Evolutionary conservation across 441 rosid species (phyloP).

Genomic region (Pelargonium australe): DNA sequence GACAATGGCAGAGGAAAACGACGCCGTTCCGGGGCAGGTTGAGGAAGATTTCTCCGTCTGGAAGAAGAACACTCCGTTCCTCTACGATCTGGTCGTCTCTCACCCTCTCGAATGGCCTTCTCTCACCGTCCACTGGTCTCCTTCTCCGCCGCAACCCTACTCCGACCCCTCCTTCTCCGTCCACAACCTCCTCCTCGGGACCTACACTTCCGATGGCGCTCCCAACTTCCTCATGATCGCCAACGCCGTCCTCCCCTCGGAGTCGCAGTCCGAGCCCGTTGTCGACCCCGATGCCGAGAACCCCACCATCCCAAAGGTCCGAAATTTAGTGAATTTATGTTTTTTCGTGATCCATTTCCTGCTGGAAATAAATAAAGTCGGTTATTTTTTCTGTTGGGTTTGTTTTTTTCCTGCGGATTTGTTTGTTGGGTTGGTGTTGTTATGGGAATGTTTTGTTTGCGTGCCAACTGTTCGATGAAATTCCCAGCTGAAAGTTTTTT

Average conservation of each 20-base stretch:
- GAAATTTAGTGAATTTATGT: not conserved
- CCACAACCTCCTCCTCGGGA: conserved; percentile 72
- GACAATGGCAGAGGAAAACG: conserved; percentile 27
- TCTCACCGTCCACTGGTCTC: conserved; percentile 88
- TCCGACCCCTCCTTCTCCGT: conserved; percentile 40
- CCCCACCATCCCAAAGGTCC: conserved; percentile 51
- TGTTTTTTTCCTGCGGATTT: not conserved
- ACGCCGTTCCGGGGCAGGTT: conserved; percentile 36
- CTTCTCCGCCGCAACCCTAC: conserved; percentile 39
- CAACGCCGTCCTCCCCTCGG: conserved; percentile 49
- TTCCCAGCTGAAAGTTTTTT: no score
- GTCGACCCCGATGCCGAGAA: conserved; percentile 29
- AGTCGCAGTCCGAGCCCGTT: conserved; percentile 30
- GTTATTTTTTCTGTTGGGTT: not conserved
- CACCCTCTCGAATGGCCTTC: conserved; percentile 77
- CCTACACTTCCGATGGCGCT: conserved; percentile 67
- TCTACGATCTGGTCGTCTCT: conserved; percentile 77
- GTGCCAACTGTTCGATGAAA: no score
- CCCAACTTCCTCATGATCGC: conserved; percentile 77
- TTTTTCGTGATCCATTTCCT: no score
- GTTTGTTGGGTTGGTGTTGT: not conserved
- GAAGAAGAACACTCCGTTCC: conserved; percentile 85
- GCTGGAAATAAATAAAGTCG: not conserved
- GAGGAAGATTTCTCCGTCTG: conserved; percentile 76
- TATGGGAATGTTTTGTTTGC: no score